phyloP scores from a whole-genome alignment of 495 filamentous ascomycete genomes.

The Tuber brumale region DNA sequence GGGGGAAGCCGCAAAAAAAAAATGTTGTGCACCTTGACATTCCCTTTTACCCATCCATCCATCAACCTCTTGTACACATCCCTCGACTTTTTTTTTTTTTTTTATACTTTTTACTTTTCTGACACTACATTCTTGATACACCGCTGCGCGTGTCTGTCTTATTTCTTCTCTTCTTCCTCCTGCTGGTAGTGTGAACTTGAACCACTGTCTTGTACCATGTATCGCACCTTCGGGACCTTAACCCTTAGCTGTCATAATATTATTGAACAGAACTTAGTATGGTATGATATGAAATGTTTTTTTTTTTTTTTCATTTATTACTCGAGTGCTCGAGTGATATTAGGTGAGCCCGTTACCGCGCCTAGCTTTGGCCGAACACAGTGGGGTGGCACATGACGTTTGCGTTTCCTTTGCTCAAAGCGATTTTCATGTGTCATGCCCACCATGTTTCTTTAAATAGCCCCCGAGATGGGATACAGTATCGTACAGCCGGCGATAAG shows the following conservation, averaged over 20 bases:
- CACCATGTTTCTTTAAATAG: background rate
- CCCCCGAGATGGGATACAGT: too few species aligned
- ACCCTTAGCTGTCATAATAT: background rate
- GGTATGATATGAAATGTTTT: background rate
- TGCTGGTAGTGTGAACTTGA: background rate
- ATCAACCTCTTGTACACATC: slow-evolving; percentile 1
- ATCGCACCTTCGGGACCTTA: background rate
- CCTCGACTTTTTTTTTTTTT: background rate
- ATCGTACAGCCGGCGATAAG: too few species aligned
- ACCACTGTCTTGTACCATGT: background rate
- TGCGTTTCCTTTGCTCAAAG: background rate
- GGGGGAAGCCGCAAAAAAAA: background rate
- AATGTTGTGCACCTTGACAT: background rate
- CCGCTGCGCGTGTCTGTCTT: slow-evolving; percentile 4
- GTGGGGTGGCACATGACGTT: background rate
- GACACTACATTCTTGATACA: background rate
- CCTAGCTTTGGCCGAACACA: background rate
- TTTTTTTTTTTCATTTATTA: background rate
- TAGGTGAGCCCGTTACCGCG: background rate
- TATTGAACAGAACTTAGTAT: background rate
- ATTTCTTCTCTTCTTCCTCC: slow-evolving; percentile 6
- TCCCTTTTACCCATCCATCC: background rate
- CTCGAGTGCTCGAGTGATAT: background rate
- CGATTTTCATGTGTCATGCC: background rate
- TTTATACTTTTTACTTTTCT: background rate